phyloP scores from a whole-genome alignment of 768 basidiomycete genomes.

The Rubroboletus pulcherrimus region DNA sequence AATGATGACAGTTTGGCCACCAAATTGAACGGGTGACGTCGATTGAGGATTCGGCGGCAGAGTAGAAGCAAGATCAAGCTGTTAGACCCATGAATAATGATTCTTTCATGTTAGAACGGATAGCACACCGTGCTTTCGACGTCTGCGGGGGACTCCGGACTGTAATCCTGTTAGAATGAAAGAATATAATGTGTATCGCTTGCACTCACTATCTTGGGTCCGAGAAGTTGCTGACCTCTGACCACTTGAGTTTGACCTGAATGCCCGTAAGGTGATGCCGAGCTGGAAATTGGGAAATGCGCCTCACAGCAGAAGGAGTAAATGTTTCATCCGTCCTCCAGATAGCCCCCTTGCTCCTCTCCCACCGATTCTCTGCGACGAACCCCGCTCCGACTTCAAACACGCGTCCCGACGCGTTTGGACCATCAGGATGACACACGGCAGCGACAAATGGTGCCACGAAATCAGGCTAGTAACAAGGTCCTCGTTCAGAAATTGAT shows the following conservation, averaged over 20 bases:
- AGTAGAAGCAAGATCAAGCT: slow-evolving; percentile 61
- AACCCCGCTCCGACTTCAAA: slow-evolving; percentile 95
- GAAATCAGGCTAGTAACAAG: slow-evolving; percentile 60
- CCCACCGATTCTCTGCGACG: slow-evolving; percentile 89
- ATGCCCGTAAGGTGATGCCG: not conserved
- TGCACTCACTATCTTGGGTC: slow-evolving; percentile 61
- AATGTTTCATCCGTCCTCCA: slow-evolving; percentile 90
- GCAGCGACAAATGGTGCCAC: slow-evolving; percentile 91
- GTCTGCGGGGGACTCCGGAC: slow-evolving; percentile 65
- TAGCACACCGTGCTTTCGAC: slow-evolving; percentile 50
- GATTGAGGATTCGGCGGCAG: slow-evolving; percentile 68
- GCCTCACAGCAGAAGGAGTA: slow-evolving; percentile 85
- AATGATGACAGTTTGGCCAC: slow-evolving; percentile 87
- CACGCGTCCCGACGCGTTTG: slow-evolving; percentile 73
- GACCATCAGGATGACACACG: slow-evolving; percentile 80
- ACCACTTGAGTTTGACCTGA: slow-evolving; percentile 82
- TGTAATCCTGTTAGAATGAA: slow-evolving; percentile 27
- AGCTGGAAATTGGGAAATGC: not conserved
- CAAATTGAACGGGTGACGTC: slow-evolving; percentile 70
- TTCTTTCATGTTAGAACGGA: not conserved
- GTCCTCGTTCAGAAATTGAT: not conserved
- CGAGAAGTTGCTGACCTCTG: slow-evolving; percentile 75
- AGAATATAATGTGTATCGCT: not conserved
- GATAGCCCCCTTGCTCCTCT: slow-evolving; percentile 79
- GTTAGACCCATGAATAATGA: slow-evolving; percentile 20